phyloP scores from a whole-genome alignment of 2,329 filamentous ascomycete genomes.

The Ophiostoma australiae region DNA sequence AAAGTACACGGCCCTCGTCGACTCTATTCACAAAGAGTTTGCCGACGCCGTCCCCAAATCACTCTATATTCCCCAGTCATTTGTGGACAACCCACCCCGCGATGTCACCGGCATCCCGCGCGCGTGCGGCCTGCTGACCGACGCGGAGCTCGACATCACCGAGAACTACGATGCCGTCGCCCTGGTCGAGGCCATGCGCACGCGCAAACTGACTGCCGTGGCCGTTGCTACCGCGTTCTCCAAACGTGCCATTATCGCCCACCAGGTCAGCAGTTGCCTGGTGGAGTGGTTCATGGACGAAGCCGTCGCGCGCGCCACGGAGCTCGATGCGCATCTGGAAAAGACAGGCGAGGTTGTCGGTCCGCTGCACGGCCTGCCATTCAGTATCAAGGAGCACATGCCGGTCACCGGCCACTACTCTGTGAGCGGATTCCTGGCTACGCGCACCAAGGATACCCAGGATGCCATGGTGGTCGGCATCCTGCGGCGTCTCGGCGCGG shows the following conservation, averaged over 20 bases:
- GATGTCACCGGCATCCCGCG: conserved; percentile 19
- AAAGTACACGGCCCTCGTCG: conserved; percentile 10
- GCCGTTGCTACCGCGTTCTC: conserved; percentile 22
- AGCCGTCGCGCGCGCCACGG: conserved; percentile 33
- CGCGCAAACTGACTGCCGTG: conserved; percentile 18
- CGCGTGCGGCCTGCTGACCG: conserved; percentile 20
- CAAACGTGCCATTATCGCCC: conserved; percentile 21
- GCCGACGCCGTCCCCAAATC: conserved; percentile 1
- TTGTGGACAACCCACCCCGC: conserved; percentile 10
- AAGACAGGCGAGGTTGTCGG: conserved; percentile 34
- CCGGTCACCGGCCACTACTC: conserved; percentile 20
- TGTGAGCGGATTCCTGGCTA: conserved; percentile 16
- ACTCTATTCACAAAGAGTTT: not conserved
- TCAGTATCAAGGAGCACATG: conserved; percentile 39
- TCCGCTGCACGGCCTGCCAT: conserved; percentile 42
- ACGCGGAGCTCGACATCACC: conserved; percentile 21
- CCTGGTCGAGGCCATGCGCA: conserved; percentile 15
- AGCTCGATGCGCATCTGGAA: conserved; percentile 34
- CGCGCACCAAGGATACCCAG: conserved; percentile 24
- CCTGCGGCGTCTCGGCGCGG: conserved; percentile 29
- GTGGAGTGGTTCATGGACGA: conserved; percentile 39
- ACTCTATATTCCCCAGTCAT: conserved; percentile 7
- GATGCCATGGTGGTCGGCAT: conserved; percentile 29
- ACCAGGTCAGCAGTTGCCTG: conserved; percentile 38
- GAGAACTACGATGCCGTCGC: conserved; percentile 20